Base-by-base conservation (phyloP, 2,329 filamentous ascomycete species). In the Botryotinia narcissicola region DNA sequence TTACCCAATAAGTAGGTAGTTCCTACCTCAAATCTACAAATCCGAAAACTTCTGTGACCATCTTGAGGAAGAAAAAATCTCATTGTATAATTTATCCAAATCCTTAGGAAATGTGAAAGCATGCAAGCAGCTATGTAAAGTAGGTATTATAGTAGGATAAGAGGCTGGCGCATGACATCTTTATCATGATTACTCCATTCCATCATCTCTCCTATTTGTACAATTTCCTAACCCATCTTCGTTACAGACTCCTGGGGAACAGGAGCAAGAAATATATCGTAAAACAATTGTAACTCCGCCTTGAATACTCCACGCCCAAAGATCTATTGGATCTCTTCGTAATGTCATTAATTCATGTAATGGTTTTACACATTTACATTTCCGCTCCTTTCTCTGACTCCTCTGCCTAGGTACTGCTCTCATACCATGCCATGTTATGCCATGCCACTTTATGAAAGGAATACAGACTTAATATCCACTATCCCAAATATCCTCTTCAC, bases 401-500 rank as follows among this genome's bases (percentile, higher is more conserved):
- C 60, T 40, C 22, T 18, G 5, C 18, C 60, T 22, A 37, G 37
- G 37, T 37, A 4, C 20, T 35, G 3, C 37, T 20, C 18, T n/a
- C 51, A 16, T 29, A 18, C 51, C n/a, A 57, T 32, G 51, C 14
- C 37, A 35, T 51, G 12, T 4, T 51, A n/a, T n/a, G 22, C 4
- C 48, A 51, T 51, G 5, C 48, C 25, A 51, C 48, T 25, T 7
- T 20, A 61, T 37, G 8, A 40, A 29, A 68, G 40, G 16, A 37
- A 48, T 14, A n/a, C 42, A 3, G 12, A 48, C 3, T 60, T 73
- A 81, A 75, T 81, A 81, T 14, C 76, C 80, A 74, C 77, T 79
- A 77, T 81, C 80, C 91, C 91, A 93, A 51, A 92, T 80, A 20
- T 93, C 91, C 2, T 90, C 88, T 25, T 85, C 84, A 77, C 85